A percentile compares a stretch with the other conserved stretches of the same genome.
These are phyloP conservation scores for Sphaerostilbella broomeana DNA, from an alignment of 2,329 filamentous ascomycete species.

Conservation along the genomic window DNA sequence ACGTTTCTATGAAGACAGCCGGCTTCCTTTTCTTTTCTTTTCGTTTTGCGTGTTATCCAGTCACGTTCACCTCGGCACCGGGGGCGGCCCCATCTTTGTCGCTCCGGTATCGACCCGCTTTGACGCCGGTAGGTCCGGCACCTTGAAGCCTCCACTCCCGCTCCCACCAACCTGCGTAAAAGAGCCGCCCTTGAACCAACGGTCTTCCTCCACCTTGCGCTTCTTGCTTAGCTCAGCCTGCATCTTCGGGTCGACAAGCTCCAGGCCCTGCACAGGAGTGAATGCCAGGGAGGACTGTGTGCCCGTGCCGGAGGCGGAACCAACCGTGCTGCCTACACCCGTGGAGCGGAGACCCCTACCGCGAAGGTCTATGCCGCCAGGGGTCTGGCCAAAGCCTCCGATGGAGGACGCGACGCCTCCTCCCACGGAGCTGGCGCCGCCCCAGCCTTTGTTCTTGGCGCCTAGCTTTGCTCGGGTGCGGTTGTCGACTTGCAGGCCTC, in stretches of 20 bases:
- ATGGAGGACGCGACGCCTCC: constrained; percentile 75
- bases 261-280: constrained; percentile 87
- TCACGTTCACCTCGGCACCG: constrained; percentile 23
- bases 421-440: constrained; percentile 57
- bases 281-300: constrained; percentile 87
- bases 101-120: constrained; percentile 56
- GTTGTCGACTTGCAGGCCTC: constrained; percentile 83
- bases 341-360: constrained; percentile 73
- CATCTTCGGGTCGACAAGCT: constrained; percentile 89
- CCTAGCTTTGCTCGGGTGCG: constrained; percentile 88
- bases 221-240: constrained; percentile 84
- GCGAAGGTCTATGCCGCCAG: constrained; percentile 62
- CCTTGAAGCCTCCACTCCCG: constrained; percentile 70
- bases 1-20: too few relatives aligned
- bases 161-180: constrained; percentile 75
- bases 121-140: constrained; percentile 63
- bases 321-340: constrained; percentile 69
- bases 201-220: constrained; percentile 86
- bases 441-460: constrained; percentile 96
- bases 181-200: constrained; percentile 95
- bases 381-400: constrained; percentile 64
- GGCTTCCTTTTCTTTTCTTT: background rate
- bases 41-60: background rate
- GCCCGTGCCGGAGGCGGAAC: constrained; percentile 61
- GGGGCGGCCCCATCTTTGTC: constrained; percentile 32